phyloP scores from a whole-genome alignment of 345 rosid species.

The Bretschneidera sinensis region DNA sequence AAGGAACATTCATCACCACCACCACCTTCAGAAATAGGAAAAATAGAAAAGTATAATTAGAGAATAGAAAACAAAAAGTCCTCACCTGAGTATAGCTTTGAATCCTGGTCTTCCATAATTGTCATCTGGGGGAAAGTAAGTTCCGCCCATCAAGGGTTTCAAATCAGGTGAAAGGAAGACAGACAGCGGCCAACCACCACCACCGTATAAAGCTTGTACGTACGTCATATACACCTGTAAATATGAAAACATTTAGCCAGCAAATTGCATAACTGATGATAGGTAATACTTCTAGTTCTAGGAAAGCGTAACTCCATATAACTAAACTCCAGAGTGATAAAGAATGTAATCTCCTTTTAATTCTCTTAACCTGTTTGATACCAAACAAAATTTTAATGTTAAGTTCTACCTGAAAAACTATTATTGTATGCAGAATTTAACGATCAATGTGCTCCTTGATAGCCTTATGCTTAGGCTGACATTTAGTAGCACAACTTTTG shows the following conservation, averaged over 20 bases:
- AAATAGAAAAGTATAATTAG: slow-evolving; percentile 6
- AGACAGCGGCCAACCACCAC: slow-evolving; percentile 94
- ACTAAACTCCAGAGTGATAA: background rate
- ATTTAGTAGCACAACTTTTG: too few relatives aligned
- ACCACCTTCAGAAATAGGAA: background rate
- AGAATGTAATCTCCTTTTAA: background rate
- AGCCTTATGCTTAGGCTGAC: too few relatives aligned
- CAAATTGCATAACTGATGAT: background rate
- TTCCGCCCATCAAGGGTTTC: slow-evolving; percentile 96
- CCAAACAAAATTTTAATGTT: too few relatives aligned
- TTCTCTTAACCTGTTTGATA: background rate
- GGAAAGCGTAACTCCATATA: background rate
- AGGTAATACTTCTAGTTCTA: background rate
- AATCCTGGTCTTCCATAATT: slow-evolving; percentile 89
- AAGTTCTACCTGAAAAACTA: too few relatives aligned
- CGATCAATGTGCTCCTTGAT: too few relatives aligned
- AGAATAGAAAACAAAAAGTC: background rate
- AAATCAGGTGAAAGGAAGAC: slow-evolving; percentile 93
- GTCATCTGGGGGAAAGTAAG: slow-evolving; percentile 90
- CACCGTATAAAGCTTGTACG: slow-evolving; percentile 81
- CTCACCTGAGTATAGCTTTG: slow-evolving; percentile 73
- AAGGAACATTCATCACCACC: background rate
- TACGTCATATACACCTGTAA: slow-evolving; percentile 90
- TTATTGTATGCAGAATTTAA: too few relatives aligned
- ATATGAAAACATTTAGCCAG: background rate